Conservation (phyloP, 345 rosid genomes). For the Iberis pinnata region DNA sequence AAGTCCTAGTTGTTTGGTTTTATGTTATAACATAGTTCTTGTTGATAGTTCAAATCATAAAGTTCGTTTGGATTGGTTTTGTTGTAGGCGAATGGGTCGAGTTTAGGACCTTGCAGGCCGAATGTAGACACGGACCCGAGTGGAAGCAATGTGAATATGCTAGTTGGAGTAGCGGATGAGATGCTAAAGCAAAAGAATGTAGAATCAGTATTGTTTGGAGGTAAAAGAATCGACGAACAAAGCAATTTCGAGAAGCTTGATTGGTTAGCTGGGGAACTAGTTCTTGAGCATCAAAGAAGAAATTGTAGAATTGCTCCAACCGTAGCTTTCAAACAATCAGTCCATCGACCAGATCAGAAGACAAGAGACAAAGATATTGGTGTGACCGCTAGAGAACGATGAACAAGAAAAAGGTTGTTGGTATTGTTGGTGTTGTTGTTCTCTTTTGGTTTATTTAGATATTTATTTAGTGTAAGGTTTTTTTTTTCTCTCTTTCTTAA, state of each 20-base stretch:
- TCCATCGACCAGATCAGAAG: slow-evolving; percentile 34
- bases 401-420: background rate
- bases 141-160: slow-evolving; percentile 61
- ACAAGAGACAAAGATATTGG: slow-evolving; percentile 22
- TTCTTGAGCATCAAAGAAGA: slow-evolving; percentile 89
- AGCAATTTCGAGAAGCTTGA: slow-evolving; percentile 80
- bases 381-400: slow-evolving; percentile 29
- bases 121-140: slow-evolving; percentile 66
- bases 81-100: slow-evolving; percentile 79
- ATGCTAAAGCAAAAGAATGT: slow-evolving; percentile 96
- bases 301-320: slow-evolving; percentile 93
- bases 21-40: no score
- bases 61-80: background rate
- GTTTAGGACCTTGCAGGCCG: slow-evolving; percentile 51
- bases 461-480: slow-evolving; percentile 7
- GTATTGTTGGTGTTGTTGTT: background rate
- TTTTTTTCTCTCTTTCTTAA: no score
- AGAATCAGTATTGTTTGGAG: slow-evolving; percentile 82
- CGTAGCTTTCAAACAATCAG: slow-evolving; percentile 86
- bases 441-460: slow-evolving; percentile 6
- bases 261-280: slow-evolving; percentile 81
- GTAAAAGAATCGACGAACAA: slow-evolving; percentile 67
- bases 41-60: no score
- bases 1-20: background rate
- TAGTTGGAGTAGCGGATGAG: slow-evolving; percentile 69